phyloP scores from a whole-genome alignment of 2,329 filamentous ascomycete species.

The Cercospora sp. region DNA sequence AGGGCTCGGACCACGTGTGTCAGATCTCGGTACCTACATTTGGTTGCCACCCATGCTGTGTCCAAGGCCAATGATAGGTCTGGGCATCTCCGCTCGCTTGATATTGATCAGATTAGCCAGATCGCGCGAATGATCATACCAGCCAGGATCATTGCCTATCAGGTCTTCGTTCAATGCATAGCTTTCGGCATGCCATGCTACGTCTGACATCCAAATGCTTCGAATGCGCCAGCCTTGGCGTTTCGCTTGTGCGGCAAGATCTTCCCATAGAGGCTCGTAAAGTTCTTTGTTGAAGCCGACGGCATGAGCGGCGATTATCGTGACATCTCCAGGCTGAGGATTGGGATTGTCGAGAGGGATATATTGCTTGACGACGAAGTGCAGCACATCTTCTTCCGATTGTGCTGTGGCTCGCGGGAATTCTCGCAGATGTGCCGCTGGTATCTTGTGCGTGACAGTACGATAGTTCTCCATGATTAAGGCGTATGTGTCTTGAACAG shows the following conservation, averaged over 20 bases:
- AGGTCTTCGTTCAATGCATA: constrained; percentile 70
- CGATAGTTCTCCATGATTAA: constrained; percentile 13
- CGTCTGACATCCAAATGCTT: constrained; percentile 83
- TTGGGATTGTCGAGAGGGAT: constrained; percentile 23
- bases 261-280: constrained; percentile 34
- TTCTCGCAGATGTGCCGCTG: constrained; percentile 17
- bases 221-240: constrained; percentile 66
- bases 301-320: constrained; percentile 31
- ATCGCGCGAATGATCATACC: constrained; percentile 81
- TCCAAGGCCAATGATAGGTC: constrained; percentile 78
- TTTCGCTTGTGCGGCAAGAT: constrained; percentile 19
- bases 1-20: constrained; percentile 9
- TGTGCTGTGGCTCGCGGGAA: constrained; percentile 16
- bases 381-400: constrained; percentile 21
- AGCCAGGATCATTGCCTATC: constrained; percentile 79
- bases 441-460: constrained; percentile 12
- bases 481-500: not conserved
- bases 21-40: constrained; percentile 44
- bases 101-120: constrained; percentile 79
- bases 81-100: constrained; percentile 75
- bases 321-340: constrained; percentile 29
- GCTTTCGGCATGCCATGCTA: constrained; percentile 76
- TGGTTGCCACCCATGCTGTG: constrained; percentile 85
- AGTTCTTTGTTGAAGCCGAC: constrained; percentile 31
- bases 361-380: constrained; percentile 32